Percentiles rank a stretch among this genome's conserved stretches.
phyloP scores from a whole-genome alignment of 129 eudicot genomes.

The Apium graveolens region DNA sequence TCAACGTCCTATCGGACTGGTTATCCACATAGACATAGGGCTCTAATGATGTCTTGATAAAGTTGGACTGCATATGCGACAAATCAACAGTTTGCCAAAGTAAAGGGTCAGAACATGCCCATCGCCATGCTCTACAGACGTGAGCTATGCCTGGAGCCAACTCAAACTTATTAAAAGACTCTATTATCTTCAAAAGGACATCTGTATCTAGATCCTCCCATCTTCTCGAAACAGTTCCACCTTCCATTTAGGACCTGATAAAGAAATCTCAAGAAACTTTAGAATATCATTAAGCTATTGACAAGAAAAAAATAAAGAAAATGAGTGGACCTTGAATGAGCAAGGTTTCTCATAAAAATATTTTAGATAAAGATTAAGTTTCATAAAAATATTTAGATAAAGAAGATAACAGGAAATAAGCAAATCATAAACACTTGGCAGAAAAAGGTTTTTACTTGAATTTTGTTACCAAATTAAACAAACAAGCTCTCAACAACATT shows the following conservation, averaged over 20 bases:
- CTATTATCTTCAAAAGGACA: slow-evolving; percentile 42
- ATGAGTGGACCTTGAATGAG: background rate
- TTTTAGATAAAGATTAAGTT: background rate
- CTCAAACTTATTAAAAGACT: slow-evolving; percentile 30
- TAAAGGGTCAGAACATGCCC: slow-evolving; percentile 61
- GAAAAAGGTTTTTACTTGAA: background rate
- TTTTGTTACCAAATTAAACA: background rate
- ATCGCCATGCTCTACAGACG: slow-evolving; percentile 52
- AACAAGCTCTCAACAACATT: background rate
- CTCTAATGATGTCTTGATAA: slow-evolving; percentile 49
- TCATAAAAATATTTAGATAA: background rate
- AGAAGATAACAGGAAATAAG: background rate
- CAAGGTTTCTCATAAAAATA: background rate
- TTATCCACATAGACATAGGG: slow-evolving; percentile 72
- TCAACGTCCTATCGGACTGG: slow-evolving; percentile 49
- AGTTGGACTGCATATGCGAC: slow-evolving; percentile 49
- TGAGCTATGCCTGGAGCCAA: slow-evolving; percentile 45
- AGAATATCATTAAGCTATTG: slow-evolving; percentile 8
- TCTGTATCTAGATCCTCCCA: slow-evolving; percentile 59
- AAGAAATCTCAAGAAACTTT: background rate
- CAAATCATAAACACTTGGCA: background rate
- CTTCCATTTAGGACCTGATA: slow-evolving; percentile 29
- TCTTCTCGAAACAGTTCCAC: slow-evolving; percentile 15
- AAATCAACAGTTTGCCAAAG: slow-evolving; percentile 63
- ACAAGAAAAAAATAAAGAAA: background rate